Percentiles rank a stretch among this genome's conserved stretches.
Evolutionary conservation across 1,284 basidiomycete genomes (phyloP).

Genomic region (Cystobasidiaceae sp.): DNA sequence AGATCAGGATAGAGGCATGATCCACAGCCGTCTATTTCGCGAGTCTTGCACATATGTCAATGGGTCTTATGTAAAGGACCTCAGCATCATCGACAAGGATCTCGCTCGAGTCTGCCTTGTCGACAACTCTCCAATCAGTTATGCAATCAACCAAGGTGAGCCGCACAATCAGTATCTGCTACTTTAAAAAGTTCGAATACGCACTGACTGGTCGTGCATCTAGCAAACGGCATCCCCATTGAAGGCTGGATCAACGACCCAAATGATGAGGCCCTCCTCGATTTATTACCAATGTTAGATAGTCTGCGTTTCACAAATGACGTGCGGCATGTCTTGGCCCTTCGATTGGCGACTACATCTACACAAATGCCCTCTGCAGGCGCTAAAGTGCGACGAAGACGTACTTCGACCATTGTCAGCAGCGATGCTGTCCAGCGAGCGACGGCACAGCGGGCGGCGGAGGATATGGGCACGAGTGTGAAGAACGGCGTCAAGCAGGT

Average conservation of each 20-base stretch:
- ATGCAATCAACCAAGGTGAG: constrained; percentile 85
- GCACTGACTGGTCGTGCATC: background rate
- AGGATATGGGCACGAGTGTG: background rate
- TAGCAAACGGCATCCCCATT: constrained; percentile 95
- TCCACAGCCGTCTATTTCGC: constrained; percentile 81
- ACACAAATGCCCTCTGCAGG: background rate
- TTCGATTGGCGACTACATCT: constrained; percentile 48
- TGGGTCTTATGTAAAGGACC: constrained; percentile 91
- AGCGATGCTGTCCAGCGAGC: constrained; percentile 6
- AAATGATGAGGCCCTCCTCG: constrained; percentile 89
- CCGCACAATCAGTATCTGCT: constrained; percentile 24
- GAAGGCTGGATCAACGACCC: constrained; percentile 99
- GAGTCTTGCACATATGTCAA: constrained; percentile 92
- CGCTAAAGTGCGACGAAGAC: background rate
- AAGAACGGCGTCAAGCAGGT: too few relatives aligned
- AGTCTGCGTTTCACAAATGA: constrained; percentile 92
- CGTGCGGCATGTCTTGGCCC: constrained; percentile 84
- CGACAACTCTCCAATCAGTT: constrained; percentile 93
- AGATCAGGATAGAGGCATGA: constrained; percentile 65
- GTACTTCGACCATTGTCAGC: constrained; percentile 9
- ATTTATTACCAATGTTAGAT: constrained; percentile 90
- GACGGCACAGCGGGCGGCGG: background rate
- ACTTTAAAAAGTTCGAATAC: background rate
- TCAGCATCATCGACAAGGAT: constrained; percentile 80
- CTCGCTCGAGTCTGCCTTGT: constrained; percentile 85